Evolutionary conservation across 139 green algal species (phyloP).

Genomic region (Chlamydomonas applanata): DNA sequence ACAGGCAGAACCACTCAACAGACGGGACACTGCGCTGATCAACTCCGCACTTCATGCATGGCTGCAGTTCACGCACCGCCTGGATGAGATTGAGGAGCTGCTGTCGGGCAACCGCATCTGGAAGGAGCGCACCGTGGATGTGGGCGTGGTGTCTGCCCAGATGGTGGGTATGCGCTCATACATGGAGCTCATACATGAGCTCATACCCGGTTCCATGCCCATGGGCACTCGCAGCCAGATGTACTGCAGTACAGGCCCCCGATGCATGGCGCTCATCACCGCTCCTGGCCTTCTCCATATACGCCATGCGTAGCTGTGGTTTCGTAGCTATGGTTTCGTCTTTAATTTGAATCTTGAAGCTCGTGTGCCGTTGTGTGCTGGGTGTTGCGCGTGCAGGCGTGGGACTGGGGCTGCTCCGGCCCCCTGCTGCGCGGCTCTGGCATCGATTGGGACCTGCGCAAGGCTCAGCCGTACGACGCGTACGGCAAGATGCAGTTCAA

Average conservation of each 20-base stretch:
- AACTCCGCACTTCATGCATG: background rate
- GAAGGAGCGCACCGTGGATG: conserved; percentile 84
- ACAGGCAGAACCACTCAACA: too few relatives aligned
- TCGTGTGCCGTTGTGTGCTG: too few relatives aligned
- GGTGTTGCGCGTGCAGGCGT: conserved; percentile 19
- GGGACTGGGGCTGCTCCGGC: conserved; percentile 71
- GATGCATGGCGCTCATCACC: background rate
- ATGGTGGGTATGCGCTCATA: conserved; percentile 18
- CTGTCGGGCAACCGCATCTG: conserved; percentile 85
- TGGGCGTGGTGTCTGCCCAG: conserved; percentile 81
- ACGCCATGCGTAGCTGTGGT: too few relatives aligned
- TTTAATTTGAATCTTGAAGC: too few relatives aligned
- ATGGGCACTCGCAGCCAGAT: too few relatives aligned
- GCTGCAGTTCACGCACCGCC: conserved; percentile 70
- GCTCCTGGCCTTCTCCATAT: too few relatives aligned
- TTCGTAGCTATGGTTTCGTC: too few relatives aligned
- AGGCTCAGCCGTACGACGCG: conserved; percentile 81
- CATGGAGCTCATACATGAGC: background rate
- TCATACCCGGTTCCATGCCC: too few relatives aligned
- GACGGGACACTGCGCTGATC: too few relatives aligned
- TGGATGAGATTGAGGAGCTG: conserved; percentile 90
- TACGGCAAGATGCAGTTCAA: conserved; percentile 83
- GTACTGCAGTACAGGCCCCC: too few relatives aligned
- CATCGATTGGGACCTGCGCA: conserved; percentile 83
- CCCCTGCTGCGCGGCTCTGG: conserved; percentile 75